phyloP scores from a whole-genome alignment of 306 rosid species.

The Cicer chorassanicum region DNA sequence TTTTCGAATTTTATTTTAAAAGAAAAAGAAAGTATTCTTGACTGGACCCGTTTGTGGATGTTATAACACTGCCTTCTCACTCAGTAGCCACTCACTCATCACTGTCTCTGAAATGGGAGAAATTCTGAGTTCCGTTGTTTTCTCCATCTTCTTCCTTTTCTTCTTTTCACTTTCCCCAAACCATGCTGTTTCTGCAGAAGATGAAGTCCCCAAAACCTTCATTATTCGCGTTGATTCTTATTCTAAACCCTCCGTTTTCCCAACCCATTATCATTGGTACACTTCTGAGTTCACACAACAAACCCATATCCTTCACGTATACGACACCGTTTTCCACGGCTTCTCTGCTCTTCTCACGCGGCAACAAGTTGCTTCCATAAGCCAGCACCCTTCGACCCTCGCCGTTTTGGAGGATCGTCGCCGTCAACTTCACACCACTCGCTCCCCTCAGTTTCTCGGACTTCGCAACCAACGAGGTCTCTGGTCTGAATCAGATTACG shows the following conservation, averaged over 20 bases:
- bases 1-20: neutral
- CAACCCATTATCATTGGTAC: slow-evolving; percentile 86
- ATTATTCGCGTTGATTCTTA: slow-evolving; percentile 63
- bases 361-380: slow-evolving; percentile 50
- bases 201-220: slow-evolving; percentile 58
- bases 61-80: slow-evolving; percentile 42
- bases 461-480: slow-evolving; percentile 88
- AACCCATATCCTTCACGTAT: slow-evolving; percentile 62
- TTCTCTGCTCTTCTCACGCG: slow-evolving; percentile 75
- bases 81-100: slow-evolving; percentile 22
- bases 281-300: slow-evolving; percentile 68
- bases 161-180: slow-evolving; percentile 29
- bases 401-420: slow-evolving; percentile 78
- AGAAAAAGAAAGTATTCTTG: neutral
- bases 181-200: slow-evolving; percentile 11
- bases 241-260: slow-evolving; percentile 78
- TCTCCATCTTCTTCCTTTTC: slow-evolving; percentile 45
- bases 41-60: neutral
- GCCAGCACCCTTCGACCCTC: slow-evolving; percentile 65
- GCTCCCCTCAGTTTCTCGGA: slow-evolving; percentile 93
- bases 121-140: neutral
- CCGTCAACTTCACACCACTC: slow-evolving; percentile 86
- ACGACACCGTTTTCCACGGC: slow-evolving; percentile 85
- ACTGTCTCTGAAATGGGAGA: slow-evolving; percentile 30
- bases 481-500: slow-evolving; percentile 91